Conservation (phyloP, 208 protist species). For the Phytomonas serpens region DNA sequence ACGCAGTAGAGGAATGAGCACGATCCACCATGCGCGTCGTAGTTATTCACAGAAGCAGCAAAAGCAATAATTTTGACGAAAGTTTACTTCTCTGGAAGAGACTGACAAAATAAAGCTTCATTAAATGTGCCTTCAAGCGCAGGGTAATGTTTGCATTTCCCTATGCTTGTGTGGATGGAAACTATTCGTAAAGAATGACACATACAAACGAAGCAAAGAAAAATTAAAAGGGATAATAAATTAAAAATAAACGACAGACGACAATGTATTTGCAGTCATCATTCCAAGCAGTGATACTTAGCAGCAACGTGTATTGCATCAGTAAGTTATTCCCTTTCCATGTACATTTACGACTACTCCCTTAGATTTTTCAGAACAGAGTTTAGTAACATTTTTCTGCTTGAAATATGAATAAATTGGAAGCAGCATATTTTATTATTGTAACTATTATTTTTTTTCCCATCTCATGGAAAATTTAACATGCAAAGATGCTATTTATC, state of each 20-base stretch:
- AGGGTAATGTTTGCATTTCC: neutral
- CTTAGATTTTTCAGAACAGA: conserved; percentile 13
- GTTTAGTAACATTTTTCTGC: conserved; percentile 3
- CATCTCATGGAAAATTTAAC: neutral
- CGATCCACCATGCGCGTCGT: neutral
- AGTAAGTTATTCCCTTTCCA: conserved; percentile 7
- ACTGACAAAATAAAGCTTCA: neutral
- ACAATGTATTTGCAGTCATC: neutral
- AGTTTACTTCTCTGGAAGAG: neutral
- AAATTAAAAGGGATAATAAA: neutral
- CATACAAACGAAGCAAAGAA: neutral
- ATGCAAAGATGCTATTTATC: neutral
- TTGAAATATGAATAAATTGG: conserved; percentile 11
- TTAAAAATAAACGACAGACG: neutral
- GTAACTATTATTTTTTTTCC: conserved; percentile 4
- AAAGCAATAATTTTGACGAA: neutral
- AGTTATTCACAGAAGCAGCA: neutral
- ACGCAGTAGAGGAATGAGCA: neutral
- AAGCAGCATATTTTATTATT: conserved; percentile 7
- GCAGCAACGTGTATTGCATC: too few relatives aligned
- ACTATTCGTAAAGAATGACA: neutral
- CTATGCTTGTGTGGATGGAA: neutral
- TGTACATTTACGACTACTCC: conserved; percentile 10
- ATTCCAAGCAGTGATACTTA: neutral
- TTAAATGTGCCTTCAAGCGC: neutral